Evolutionary conservation across 2,329 filamentous ascomycete species (phyloP).

Genomic region (Parastagonospora avenae): DNA sequence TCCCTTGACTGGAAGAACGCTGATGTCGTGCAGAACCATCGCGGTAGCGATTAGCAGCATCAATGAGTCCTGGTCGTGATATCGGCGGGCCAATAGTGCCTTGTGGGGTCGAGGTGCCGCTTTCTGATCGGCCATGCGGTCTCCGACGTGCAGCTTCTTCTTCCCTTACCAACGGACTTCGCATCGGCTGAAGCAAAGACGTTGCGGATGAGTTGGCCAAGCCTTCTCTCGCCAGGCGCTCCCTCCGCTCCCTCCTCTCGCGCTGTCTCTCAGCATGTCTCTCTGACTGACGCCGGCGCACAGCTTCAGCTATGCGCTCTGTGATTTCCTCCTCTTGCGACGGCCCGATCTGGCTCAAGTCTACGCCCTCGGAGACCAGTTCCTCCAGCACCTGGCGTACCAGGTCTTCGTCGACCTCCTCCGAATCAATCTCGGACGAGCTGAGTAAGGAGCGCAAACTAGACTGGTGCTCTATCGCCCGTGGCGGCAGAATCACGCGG

Average conservation of each 20-base stretch:
- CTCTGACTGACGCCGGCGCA: slow-evolving; percentile 74
- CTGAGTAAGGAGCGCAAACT: slow-evolving; percentile 85
- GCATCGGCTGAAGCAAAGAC: slow-evolving; percentile 30
- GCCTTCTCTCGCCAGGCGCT: slow-evolving; percentile 48
- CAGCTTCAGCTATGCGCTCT: slow-evolving; percentile 87
- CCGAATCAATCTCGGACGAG: slow-evolving; percentile 74
- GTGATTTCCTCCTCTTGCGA: slow-evolving; percentile 88
- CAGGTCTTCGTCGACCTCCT: slow-evolving; percentile 85
- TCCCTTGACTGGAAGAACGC: slow-evolving; percentile 56
- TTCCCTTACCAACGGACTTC: slow-evolving; percentile 34
- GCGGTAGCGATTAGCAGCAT: slow-evolving; percentile 45
- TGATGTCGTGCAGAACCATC: slow-evolving; percentile 36
- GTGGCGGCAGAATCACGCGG: slow-evolving; percentile 35
- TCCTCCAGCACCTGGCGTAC: slow-evolving; percentile 87
- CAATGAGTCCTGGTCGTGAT: slow-evolving; percentile 54
- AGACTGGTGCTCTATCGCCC: slow-evolving; percentile 85
- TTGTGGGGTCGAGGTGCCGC: slow-evolving; percentile 41
- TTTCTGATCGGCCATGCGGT: slow-evolving; percentile 42
- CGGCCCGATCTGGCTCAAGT: slow-evolving; percentile 84
- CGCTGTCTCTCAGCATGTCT: slow-evolving; percentile 63
- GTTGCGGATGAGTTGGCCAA: slow-evolving; percentile 25
- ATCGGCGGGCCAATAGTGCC: slow-evolving; percentile 48
- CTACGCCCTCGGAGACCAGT: slow-evolving; percentile 83
- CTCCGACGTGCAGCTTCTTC: slow-evolving; percentile 39
- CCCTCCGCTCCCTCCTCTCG: slow-evolving; percentile 41